A percentile compares a stretch with the other conserved stretches of the same genome.
Conservation (phyloP, 371 early-diverging fungal genomes). For the Chytridium lagenaria region DNA sequence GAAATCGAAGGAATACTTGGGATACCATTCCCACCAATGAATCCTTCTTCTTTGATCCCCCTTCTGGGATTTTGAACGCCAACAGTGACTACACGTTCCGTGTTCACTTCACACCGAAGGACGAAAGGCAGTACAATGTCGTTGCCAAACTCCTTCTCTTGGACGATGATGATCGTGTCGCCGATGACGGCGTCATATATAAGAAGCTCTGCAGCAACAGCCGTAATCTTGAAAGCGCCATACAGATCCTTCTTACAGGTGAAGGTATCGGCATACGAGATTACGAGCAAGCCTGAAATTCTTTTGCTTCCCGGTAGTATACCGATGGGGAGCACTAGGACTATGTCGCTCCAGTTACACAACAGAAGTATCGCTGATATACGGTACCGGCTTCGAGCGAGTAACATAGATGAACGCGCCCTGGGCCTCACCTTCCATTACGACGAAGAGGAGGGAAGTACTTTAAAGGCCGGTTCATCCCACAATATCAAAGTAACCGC, state of each 20-base stretch:
- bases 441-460: not conserved
- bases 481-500: not conserved
- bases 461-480: not conserved
- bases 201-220: slow-evolving; percentile 10
- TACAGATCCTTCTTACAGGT: slow-evolving; percentile 44
- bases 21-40: slow-evolving; percentile 9
- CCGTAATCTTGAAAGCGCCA: slow-evolving; percentile 27
- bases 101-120: slow-evolving; percentile 43
- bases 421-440: slow-evolving; percentile 25
- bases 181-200: slow-evolving; percentile 4
- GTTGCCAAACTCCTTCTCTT: slow-evolving; percentile 38
- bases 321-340: slow-evolving; percentile 30
- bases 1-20: not conserved
- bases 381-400: slow-evolving; percentile 42
- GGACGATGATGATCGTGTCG: slow-evolving; percentile 28
- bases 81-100: slow-evolving; percentile 38
- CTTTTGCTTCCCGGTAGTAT: slow-evolving; percentile 37
- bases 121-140: slow-evolving; percentile 39
- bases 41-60: slow-evolving; percentile 37
- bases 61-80: slow-evolving; percentile 41
- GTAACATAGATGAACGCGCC: slow-evolving; percentile 11
- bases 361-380: slow-evolving; percentile 47
- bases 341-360: slow-evolving; percentile 26
- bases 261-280: slow-evolving; percentile 41
- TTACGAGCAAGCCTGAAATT: slow-evolving; percentile 35